Conservation (phyloP, 2,329 filamentous ascomycete genomes). For the Capronia coronata region DNA sequence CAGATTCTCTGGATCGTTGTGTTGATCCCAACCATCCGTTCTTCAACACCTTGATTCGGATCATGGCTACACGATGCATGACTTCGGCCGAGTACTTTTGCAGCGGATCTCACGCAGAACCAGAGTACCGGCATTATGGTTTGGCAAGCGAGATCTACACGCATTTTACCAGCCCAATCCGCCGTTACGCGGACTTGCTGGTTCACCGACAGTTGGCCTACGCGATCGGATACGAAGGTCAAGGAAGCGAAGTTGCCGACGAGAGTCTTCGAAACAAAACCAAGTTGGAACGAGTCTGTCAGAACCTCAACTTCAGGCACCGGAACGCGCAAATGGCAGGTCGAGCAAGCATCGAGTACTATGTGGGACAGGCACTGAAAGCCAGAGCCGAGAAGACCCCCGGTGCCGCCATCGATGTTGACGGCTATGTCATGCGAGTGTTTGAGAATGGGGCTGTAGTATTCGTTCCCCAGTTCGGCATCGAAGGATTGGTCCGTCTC, state of each 20-base stretch:
- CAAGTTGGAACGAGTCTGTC: slow-evolving; percentile 87
- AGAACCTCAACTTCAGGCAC: slow-evolving; percentile 96
- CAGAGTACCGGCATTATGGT: slow-evolving; percentile 95
- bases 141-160: slow-evolving; percentile 96
- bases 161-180: slow-evolving; percentile 95
- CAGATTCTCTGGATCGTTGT: slow-evolving; percentile 83
- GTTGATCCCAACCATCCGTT: slow-evolving; percentile 76
- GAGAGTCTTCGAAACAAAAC: slow-evolving; percentile 71
- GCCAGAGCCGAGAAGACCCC: slow-evolving; percentile 50
- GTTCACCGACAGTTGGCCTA: slow-evolving; percentile 92
- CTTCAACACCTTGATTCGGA: slow-evolving; percentile 96
- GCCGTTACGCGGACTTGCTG: slow-evolving; percentile 92
- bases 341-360: slow-evolving; percentile 91
- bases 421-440: slow-evolving; percentile 93
- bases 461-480: slow-evolving; percentile 89
- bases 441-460: slow-evolving; percentile 98
- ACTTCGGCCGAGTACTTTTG: slow-evolving; percentile 98
- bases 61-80: slow-evolving; percentile 98
- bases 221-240: slow-evolving; percentile 74
- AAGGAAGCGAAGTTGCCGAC: slow-evolving; percentile 60
- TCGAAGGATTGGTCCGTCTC: slow-evolving; percentile 83
- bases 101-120: slow-evolving; percentile 83
- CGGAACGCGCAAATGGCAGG: slow-evolving; percentile 95
- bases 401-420: slow-evolving; percentile 59
- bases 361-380: slow-evolving; percentile 92